These are phyloP conservation scores for Gypsophila paniculata DNA, from an alignment of 179 eudicot species.

Conservation along the genomic window DNA sequence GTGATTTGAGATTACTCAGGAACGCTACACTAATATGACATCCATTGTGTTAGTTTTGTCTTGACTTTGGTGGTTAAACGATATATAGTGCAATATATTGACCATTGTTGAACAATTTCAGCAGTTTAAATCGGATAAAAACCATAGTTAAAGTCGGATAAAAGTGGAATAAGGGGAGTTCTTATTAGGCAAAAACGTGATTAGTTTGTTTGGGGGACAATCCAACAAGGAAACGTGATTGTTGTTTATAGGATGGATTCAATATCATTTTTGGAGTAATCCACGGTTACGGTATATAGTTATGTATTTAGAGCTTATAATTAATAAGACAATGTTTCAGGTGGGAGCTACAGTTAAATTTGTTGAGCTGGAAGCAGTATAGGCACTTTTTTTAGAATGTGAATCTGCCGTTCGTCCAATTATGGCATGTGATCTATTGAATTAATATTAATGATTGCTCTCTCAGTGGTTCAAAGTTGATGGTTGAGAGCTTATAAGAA, in stretches of 20 bases:
- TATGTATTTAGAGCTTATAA: neutral
- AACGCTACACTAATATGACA: neutral
- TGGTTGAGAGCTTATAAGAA: neutral
- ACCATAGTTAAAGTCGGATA: no score
- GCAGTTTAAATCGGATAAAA: no score
- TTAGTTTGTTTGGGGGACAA: neutral
- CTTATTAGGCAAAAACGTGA: neutral
- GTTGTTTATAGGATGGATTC: constrained; percentile 1
- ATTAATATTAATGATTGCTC: neutral
- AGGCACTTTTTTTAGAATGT: neutral
- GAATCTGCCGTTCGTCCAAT: neutral
- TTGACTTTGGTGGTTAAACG: neutral
- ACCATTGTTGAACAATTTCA: no score
- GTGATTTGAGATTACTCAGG: neutral
- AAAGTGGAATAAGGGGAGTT: neutral
- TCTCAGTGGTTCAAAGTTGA: constrained; percentile 1
- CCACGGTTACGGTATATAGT: neutral
- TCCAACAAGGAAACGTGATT: neutral
- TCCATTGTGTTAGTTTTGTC: neutral
- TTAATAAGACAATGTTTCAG: neutral
- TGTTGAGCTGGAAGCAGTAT: neutral
- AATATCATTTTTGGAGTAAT: neutral
- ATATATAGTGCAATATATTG: no score
- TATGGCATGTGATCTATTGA: constrained; percentile 2
- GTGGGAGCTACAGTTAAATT: neutral